phyloP scores from a whole-genome alignment of 1,139 yeast species.

The Blastobotrys illinoisensis region DNA sequence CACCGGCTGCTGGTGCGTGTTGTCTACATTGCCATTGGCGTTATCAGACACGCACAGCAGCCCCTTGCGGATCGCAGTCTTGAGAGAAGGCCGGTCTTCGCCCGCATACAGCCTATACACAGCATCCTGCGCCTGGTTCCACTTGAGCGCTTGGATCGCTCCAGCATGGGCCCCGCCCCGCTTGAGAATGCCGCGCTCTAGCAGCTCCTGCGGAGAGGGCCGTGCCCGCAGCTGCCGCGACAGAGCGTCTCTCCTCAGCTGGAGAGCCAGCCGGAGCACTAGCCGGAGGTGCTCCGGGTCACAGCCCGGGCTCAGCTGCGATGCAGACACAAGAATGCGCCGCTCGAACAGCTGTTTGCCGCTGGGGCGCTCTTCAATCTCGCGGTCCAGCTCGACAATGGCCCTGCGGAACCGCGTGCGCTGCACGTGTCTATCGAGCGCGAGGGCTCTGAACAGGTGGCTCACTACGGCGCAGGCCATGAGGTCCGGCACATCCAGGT shows the following conservation, averaged over 20 bases:
- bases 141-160: slow-evolving; percentile 19
- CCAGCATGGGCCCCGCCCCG: slow-evolving; percentile 22
- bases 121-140: slow-evolving; percentile 21
- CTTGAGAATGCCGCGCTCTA: slow-evolving; percentile 22
- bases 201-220: slow-evolving; percentile 23
- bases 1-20: slow-evolving; percentile 18
- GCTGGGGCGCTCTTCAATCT: slow-evolving; percentile 1
- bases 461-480: slow-evolving; percentile 18
- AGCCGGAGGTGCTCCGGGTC: slow-evolving; percentile 21
- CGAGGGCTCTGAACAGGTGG: slow-evolving; percentile 21
- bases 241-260: slow-evolving; percentile 24
- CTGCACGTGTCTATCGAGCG: slow-evolving; percentile 24
- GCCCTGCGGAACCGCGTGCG: slow-evolving; percentile 18
- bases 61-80: slow-evolving; percentile 22
- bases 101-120: slow-evolving; percentile 21
- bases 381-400: slow-evolving; percentile 20
- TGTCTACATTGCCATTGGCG: slow-evolving; percentile 9
- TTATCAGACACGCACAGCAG: slow-evolving; percentile 4
- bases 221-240: slow-evolving; percentile 21
- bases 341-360: slow-evolving; percentile 18
- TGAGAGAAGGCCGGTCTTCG: slow-evolving; percentile 21
- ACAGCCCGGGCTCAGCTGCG: slow-evolving; percentile 25
- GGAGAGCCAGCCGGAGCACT: slow-evolving; percentile 21
- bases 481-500: slow-evolving; percentile 28
- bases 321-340: slow-evolving; percentile 24